Percentiles rank a stretch among this genome's conserved stretches.
These are phyloP conservation scores for Teunomyces atbi DNA, from an alignment of 805 yeast genomes.

Conservation along the genomic window DNA sequence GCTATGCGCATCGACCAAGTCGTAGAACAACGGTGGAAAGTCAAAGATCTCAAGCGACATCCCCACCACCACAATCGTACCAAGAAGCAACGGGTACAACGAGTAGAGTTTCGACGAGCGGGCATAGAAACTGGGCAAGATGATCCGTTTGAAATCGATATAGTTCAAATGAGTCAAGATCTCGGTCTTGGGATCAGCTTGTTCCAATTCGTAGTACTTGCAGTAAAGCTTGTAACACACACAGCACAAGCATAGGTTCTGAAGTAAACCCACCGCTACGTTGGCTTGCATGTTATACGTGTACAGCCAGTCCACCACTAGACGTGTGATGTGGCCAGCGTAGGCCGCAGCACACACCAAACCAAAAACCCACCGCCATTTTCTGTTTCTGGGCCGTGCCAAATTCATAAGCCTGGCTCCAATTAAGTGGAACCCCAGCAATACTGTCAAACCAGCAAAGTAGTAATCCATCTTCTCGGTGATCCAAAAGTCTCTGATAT, in stretches of 20 bases:
- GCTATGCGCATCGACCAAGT: slow-evolving; percentile 85
- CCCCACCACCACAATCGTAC: slow-evolving; percentile 55
- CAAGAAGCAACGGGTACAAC: slow-evolving; percentile 37
- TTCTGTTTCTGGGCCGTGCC: slow-evolving; percentile 36
- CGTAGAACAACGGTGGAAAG: slow-evolving; percentile 65
- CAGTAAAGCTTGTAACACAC: slow-evolving; percentile 28
- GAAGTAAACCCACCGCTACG: slow-evolving; percentile 71
- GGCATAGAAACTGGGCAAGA: slow-evolving; percentile 31
- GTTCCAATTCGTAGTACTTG: slow-evolving; percentile 27
- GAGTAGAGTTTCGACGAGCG: slow-evolving; percentile 38
- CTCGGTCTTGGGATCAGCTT: slow-evolving; percentile 8
- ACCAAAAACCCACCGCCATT: slow-evolving; percentile 35
- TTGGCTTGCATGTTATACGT: slow-evolving; percentile 94
- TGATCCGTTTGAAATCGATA: slow-evolving; percentile 17
- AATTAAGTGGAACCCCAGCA: slow-evolving; percentile 74
- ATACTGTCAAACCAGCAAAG: slow-evolving; percentile 87
- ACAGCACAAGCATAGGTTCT: slow-evolving; percentile 47
- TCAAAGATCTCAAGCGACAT: slow-evolving; percentile 92
- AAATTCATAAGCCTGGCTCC: slow-evolving; percentile 58
- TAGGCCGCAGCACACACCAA: slow-evolving; percentile 50
- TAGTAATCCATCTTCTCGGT: slow-evolving; percentile 90
- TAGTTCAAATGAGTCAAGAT: slow-evolving; percentile 28
- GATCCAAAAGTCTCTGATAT: slow-evolving; percentile 71
- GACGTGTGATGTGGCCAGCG: slow-evolving; percentile 59
- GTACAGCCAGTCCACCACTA: slow-evolving; percentile 78